Conservation (phyloP, 345 rosid genomes). For the Bretschneidera sinensis region DNA sequence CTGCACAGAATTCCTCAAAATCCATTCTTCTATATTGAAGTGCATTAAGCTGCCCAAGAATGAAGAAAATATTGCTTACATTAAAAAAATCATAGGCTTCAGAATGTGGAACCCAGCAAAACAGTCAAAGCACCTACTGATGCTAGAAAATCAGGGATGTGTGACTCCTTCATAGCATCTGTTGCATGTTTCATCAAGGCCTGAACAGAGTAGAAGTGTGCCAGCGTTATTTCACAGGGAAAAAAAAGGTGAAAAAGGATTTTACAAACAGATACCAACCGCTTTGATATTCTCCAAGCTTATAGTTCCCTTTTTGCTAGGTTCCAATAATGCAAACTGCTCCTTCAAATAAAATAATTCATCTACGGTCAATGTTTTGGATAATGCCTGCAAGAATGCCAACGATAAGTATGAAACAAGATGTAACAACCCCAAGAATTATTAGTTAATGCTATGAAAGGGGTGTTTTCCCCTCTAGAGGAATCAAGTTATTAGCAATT, state of each 20-base stretch:
- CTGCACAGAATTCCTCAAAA: slow-evolving; percentile 94
- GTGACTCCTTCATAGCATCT: slow-evolving; percentile 92
- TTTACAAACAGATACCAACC: slow-evolving; percentile 31
- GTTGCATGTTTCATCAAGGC: slow-evolving; percentile 83
- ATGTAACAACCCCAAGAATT: background rate
- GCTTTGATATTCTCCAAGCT: slow-evolving; percentile 65
- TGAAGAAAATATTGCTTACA: slow-evolving; percentile 9
- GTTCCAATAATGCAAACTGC: slow-evolving; percentile 83
- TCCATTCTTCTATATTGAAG: slow-evolving; percentile 86
- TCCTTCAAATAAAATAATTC: slow-evolving; percentile 77
- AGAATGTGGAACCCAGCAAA: background rate
- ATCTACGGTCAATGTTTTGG: slow-evolving; percentile 79
- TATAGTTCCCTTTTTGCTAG: slow-evolving; percentile 74
- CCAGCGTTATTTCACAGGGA: slow-evolving; percentile 8
- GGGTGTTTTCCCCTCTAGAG: too few relatives aligned
- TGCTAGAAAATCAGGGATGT: slow-evolving; percentile 77
- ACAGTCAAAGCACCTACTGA: slow-evolving; percentile 43
- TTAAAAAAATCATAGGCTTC: slow-evolving; percentile 4
- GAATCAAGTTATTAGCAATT: background rate
- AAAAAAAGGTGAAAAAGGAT: slow-evolving; percentile 10
- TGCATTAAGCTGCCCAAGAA: slow-evolving; percentile 58
- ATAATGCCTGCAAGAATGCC: slow-evolving; percentile 60
- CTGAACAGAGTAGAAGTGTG: slow-evolving; percentile 32
- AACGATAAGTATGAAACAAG: background rate
- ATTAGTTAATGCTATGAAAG: background rate